A percentile compares a stretch with the other conserved stretches of the same genome.
Conservation (phyloP, 2,329 filamentous ascomycete genomes). For the Dactylellina sp. region DNA sequence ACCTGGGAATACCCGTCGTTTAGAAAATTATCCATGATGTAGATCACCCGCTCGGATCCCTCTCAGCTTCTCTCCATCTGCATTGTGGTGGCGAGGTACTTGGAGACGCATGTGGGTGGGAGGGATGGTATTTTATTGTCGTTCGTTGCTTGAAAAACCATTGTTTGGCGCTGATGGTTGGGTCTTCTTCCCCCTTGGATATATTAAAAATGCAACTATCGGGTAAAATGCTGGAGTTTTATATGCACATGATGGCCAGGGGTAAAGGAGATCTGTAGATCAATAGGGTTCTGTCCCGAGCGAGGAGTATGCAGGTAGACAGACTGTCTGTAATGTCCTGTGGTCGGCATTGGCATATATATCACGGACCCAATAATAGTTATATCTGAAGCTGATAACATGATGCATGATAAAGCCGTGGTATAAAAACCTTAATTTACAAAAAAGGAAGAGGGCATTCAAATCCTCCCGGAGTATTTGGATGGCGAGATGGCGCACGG, state of each 20-base stretch:
- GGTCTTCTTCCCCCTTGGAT: conserved; percentile 2
- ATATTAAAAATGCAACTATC: conserved; percentile 17
- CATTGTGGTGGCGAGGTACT: background rate
- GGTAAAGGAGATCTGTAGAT: background rate
- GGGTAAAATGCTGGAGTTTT: conserved; percentile 25
- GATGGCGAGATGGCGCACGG: conserved; percentile 29
- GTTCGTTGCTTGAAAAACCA: background rate
- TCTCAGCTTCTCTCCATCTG: background rate
- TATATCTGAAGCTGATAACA: background rate
- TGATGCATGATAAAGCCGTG: background rate
- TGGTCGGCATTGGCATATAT: too few relatives aligned
- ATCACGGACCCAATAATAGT: too few relatives aligned
- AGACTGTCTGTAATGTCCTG: too few relatives aligned
- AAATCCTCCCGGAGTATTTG: conserved; percentile 5
- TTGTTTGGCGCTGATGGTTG: background rate
- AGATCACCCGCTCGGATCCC: conserved; percentile 40
- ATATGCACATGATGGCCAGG: conserved; percentile 23
- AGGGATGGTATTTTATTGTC: background rate
- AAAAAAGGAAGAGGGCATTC: background rate
- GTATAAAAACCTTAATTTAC: too few relatives aligned
- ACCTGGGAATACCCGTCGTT: conserved; percentile 1
- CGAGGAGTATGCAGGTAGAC: background rate
- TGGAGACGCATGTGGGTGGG: background rate
- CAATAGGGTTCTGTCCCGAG: background rate
- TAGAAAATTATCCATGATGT: conserved; percentile 43